A percentile compares a stretch with the other conserved stretches of the same genome.
Conservation (phyloP, 805 yeast genomes). For the Torulaspora indica region DNA sequence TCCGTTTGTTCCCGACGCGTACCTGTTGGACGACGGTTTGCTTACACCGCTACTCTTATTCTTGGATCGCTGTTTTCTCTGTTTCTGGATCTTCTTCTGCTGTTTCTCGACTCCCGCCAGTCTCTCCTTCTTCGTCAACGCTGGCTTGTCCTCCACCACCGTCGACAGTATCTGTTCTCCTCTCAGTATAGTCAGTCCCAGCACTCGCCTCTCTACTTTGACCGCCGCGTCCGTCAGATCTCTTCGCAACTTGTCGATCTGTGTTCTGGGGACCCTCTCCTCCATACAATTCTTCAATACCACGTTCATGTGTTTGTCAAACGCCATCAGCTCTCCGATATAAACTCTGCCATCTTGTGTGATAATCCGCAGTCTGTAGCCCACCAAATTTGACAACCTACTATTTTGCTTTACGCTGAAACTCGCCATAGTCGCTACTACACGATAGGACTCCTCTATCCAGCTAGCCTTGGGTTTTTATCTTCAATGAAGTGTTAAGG, state of each 20-base stretch:
- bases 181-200: conserved; percentile 78
- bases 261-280: conserved; percentile 63
- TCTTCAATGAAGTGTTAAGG: background rate
- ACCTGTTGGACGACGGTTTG: conserved; percentile 2
- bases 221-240: conserved; percentile 31
- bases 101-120: conserved; percentile 32
- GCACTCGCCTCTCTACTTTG: conserved; percentile 62
- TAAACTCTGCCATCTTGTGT: conserved; percentile 75
- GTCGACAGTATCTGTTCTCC: conserved; percentile 79
- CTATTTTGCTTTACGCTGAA: conserved; percentile 27
- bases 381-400: conserved; percentile 54
- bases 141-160: conserved; percentile 59
- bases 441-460: background rate
- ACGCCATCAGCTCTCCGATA: conserved; percentile 77
- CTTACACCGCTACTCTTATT: conserved; percentile 1
- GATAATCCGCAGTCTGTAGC: conserved; percentile 66
- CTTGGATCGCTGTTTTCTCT: conserved; percentile 27
- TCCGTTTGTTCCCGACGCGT: conserved; percentile 4
- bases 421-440: conserved; percentile 10
- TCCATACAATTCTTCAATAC: conserved; percentile 84
- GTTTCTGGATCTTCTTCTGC: conserved; percentile 36
- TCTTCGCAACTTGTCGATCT: conserved; percentile 35
- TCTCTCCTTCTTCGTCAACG: conserved; percentile 39
- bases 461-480: background rate
- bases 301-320: conserved; percentile 83